phyloP scores from a whole-genome alignment of 2,329 filamentous ascomycete species.

The Aspergillus arachidicola region DNA sequence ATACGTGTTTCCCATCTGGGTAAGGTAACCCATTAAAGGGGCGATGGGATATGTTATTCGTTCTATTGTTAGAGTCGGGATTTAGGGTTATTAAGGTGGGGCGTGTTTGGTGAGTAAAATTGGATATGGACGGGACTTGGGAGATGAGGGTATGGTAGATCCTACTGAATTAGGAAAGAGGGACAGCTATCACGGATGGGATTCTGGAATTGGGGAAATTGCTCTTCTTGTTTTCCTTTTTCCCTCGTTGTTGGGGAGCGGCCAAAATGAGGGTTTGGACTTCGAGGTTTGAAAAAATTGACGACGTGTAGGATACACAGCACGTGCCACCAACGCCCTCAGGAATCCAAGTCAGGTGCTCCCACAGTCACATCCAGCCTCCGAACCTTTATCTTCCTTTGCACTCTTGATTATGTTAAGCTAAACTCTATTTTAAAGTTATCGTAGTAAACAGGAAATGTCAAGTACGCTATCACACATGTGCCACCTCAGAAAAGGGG shows the following conservation, averaged over 20 bases:
- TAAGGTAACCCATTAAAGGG: background rate
- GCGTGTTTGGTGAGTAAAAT: background rate
- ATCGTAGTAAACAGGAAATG: background rate
- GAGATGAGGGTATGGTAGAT: background rate
- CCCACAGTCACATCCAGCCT: background rate
- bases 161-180: background rate
- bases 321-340: background rate
- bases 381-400: background rate
- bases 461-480: background rate
- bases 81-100: slow-evolving; percentile 1
- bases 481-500: background rate
- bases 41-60: background rate
- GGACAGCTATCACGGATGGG: background rate
- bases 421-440: background rate
- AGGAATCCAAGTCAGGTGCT: background rate
- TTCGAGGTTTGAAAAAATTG: background rate
- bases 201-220: background rate
- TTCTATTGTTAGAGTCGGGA: background rate
- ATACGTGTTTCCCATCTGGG: background rate
- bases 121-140: background rate
- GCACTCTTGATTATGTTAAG: background rate
- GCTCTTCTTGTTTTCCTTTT: background rate
- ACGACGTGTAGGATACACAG: background rate
- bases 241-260: background rate
- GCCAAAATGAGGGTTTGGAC: too few species aligned